phyloP scores from a whole-genome alignment of 2,329 filamentous ascomycete species.

The Aureobasidium vineae region DNA sequence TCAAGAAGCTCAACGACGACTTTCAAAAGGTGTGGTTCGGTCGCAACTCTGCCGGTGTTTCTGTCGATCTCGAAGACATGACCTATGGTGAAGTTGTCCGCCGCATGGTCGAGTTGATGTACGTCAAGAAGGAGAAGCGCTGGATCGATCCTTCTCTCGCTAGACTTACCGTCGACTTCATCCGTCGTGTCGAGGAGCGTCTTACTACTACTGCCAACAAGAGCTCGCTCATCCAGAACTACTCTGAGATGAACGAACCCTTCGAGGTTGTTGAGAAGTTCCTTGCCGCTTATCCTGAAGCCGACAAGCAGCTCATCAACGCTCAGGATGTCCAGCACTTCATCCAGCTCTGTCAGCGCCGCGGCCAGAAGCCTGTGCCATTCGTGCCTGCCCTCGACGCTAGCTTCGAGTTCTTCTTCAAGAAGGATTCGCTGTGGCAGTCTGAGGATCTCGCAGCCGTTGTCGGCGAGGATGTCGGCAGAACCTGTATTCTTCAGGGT shows the following conservation, averaged over 20 bases:
- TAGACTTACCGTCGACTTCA: constrained; percentile 87
- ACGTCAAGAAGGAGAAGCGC: constrained; percentile 82
- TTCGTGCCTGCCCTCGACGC: constrained; percentile 96
- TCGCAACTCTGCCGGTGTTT: constrained; percentile 73
- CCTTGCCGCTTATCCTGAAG: constrained; percentile 78
- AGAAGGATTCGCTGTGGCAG: constrained; percentile 99
- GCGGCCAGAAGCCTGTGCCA: constrained; percentile 91
- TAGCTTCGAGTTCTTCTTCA: constrained; percentile 99
- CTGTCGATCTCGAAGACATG: constrained; percentile 92
- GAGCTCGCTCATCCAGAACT: constrained; percentile 83
- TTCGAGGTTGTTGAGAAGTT: constrained; percentile 76
- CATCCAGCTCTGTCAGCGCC: constrained; percentile 84
- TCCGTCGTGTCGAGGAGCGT: constrained; percentile 93
- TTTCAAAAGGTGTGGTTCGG: constrained; percentile 98
- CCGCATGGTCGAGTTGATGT: constrained; percentile 85
- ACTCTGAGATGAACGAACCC: constrained; percentile 80
- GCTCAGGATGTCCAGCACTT: constrained; percentile 98
- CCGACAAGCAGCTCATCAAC: constrained; percentile 88
- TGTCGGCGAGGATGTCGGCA: constrained; percentile 90
- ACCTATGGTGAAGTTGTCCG: constrained; percentile 86
- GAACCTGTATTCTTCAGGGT: constrained; percentile 94
- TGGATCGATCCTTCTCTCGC: constrained; percentile 89
- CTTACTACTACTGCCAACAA: constrained; percentile 73
- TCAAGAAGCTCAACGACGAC: constrained; percentile 92
- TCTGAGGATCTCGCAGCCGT: constrained; percentile 97